A percentile compares a stretch with the other conserved stretches of the same genome.
These are phyloP conservation scores for Rhizophora mangle DNA, from an alignment of 345 rosid species.

Conservation along the genomic window DNA sequence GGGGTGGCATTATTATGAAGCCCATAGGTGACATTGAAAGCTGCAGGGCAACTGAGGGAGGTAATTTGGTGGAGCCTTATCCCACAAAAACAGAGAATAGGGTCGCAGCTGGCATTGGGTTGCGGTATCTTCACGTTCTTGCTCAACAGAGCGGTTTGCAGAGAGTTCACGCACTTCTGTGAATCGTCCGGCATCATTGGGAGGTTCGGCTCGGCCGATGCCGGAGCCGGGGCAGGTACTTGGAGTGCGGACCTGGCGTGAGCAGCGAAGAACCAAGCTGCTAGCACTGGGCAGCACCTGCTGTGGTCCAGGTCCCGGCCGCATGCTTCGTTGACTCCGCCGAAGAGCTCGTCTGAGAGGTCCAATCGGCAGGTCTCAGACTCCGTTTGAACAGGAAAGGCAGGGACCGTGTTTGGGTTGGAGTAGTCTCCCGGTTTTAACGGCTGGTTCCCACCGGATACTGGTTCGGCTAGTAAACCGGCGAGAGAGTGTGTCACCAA, in stretches of 20 bases:
- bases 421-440: too few relatives aligned
- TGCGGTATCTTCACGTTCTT: constrained; percentile 81
- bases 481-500: constrained; percentile 26
- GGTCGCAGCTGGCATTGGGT: constrained; percentile 80
- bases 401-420: too few relatives aligned
- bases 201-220: constrained; percentile 43
- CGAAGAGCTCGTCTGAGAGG: constrained; percentile 93
- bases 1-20: constrained; percentile 67
- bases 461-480: constrained; percentile 59
- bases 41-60: constrained; percentile 92
- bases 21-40: constrained; percentile 70
- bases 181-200: constrained; percentile 98
- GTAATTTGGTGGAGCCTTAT: constrained; percentile 91
- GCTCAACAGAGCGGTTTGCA: constrained; percentile 70
- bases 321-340: constrained; percentile 90
- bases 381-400: constrained; percentile 36
- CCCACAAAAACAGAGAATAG: constrained; percentile 90
- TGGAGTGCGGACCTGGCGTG: constrained; percentile 85
- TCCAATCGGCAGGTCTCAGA: constrained; percentile 76
- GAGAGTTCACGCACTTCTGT: constrained; percentile 88
- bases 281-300: constrained; percentile 92
- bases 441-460: neutral
- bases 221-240: constrained; percentile 51
- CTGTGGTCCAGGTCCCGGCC: constrained; percentile 84
- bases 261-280: constrained; percentile 97